Conservation (phyloP, 345 rosid species). For the Aegle marmelos region DNA sequence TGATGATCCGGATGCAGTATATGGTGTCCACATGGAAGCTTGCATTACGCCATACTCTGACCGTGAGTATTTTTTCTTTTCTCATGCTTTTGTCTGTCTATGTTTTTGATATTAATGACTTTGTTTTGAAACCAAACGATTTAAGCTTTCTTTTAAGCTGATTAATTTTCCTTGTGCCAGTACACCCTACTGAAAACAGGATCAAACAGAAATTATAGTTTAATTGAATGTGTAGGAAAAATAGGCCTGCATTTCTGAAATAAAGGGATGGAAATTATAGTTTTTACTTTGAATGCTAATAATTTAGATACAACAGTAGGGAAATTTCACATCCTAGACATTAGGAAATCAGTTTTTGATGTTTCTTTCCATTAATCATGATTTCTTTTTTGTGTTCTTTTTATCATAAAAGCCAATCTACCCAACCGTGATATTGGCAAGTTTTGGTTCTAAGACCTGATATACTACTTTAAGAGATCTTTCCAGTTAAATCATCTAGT, state of each 20-base stretch:
- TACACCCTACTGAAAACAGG: neutral
- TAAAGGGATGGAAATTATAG: neutral
- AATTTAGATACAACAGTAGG: neutral
- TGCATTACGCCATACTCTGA: constrained; percentile 89
- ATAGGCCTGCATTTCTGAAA: neutral
- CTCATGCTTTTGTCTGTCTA: neutral
- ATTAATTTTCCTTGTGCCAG: neutral
- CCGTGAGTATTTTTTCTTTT: constrained; percentile 49
- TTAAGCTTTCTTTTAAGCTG: neutral
- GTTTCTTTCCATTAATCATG: neutral
- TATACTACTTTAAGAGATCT: neutral
- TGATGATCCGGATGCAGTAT: constrained; percentile 86
- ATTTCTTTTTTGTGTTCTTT: neutral
- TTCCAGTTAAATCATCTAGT: neutral
- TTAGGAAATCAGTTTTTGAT: neutral
- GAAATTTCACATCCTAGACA: neutral
- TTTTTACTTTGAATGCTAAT: neutral
- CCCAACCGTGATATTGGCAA: neutral
- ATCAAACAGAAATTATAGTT: neutral
- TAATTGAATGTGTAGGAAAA: neutral
- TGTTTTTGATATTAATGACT: neutral
- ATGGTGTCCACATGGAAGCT: constrained; percentile 87
- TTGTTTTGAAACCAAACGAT: neutral
- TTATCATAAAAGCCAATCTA: neutral
- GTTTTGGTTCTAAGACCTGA: neutral